These are phyloP conservation scores for Prototheca wickerhamii DNA, from an alignment of 163 green algal genomes.

Conservation along the genomic window DNA sequence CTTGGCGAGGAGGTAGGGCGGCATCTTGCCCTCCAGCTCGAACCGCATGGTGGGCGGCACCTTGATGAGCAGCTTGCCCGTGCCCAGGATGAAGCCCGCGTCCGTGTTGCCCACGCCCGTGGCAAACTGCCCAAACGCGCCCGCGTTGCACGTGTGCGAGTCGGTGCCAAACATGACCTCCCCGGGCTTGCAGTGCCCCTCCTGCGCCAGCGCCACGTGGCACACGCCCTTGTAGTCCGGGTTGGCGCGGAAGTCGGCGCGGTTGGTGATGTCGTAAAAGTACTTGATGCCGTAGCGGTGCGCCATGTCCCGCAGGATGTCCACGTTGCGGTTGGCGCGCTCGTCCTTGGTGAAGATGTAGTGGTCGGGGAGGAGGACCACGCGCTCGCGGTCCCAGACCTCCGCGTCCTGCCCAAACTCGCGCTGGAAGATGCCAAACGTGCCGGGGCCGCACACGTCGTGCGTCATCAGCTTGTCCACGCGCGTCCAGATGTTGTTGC, in stretches of 20 bases:
- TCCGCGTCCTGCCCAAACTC: constrained; percentile 87
- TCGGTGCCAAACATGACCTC: constrained; percentile 97
- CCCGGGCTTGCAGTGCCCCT: constrained; percentile 81
- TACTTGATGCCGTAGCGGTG: constrained; percentile 91
- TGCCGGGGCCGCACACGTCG: constrained; percentile 91
- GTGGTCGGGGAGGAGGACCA: constrained; percentile 95
- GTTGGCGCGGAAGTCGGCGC: constrained; percentile 87
- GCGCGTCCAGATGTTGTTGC: constrained; percentile 89
- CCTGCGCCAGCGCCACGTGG: constrained; percentile 80
- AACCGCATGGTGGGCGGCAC: constrained; percentile 90
- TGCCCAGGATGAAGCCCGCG: constrained; percentile 94
- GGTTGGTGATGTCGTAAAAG: constrained; percentile 95
- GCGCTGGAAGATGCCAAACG: constrained; percentile 95
- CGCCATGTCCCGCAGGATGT: constrained; percentile 88
- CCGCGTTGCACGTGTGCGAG: constrained; percentile 95
- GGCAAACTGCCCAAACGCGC: constrained; percentile 94
- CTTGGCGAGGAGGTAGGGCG: constrained; percentile 81
- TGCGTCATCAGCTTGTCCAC: constrained; percentile 95
- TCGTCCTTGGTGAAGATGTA: constrained; percentile 95
- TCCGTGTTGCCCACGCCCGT: constrained; percentile 94
- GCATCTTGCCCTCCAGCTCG: constrained; percentile 89
- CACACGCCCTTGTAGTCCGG: constrained; percentile 97
- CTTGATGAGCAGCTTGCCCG: constrained; percentile 94
- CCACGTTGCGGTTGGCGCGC: constrained; percentile 94
- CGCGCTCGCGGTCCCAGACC: constrained; percentile 84